Percentiles rank a stretch among this genome's conserved stretches.
Conservation (phyloP, 805 yeast species). For the Jamesozyma piceae region DNA sequence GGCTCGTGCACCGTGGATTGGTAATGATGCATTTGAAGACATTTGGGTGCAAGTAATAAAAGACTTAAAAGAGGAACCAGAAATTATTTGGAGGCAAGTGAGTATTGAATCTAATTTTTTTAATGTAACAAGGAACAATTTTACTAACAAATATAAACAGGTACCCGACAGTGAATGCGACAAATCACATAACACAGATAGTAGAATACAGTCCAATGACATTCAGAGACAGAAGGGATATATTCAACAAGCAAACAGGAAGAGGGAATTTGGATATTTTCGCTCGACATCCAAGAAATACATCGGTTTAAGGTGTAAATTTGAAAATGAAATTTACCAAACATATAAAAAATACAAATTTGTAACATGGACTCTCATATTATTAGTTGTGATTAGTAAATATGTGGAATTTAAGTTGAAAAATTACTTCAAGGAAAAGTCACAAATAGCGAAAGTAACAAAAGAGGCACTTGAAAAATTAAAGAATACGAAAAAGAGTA, state of each 20-base stretch:
- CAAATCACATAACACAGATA: conserved; percentile 31
- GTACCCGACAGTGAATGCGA: conserved; percentile 24
- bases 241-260: conserved; percentile 26
- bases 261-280: conserved; percentile 43
- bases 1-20: conserved; percentile 29
- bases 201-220: conserved; percentile 33
- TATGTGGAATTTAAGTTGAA: conserved; percentile 31
- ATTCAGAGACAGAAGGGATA: conserved; percentile 31
- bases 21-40: conserved; percentile 51
- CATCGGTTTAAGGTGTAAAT: conserved; percentile 48
- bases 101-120: conserved; percentile 13
- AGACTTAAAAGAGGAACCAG: conserved; percentile 57
- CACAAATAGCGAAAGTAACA: conserved; percentile 38
- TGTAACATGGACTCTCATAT: conserved; percentile 8
- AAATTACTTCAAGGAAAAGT: conserved; percentile 32
- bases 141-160: conserved; percentile 21
- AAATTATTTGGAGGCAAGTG: conserved; percentile 74
- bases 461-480: conserved; percentile 43
- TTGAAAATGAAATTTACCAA: conserved; percentile 42
- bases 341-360: conserved; percentile 26
- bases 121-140: background rate
- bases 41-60: conserved; percentile 59
- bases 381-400: conserved; percentile 16
- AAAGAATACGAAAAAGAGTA: conserved; percentile 28
- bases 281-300: conserved; percentile 65